These are phyloP conservation scores for Pilatotrama ljubarskyi DNA, from an alignment of 768 basidiomycete genomes.

Conservation along the genomic window DNA sequence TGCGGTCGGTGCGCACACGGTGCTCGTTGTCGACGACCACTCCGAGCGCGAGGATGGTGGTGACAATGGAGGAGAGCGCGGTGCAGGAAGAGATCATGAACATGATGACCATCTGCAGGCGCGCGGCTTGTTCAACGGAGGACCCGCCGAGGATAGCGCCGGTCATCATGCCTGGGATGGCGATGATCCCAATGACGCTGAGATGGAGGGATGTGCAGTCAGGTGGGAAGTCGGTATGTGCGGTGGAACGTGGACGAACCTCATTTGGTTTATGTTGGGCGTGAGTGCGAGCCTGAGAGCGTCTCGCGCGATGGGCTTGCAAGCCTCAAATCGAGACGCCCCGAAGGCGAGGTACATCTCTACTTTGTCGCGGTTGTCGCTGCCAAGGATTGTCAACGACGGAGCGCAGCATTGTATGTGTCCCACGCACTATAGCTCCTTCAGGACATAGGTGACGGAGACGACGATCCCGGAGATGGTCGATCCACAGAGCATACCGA, in stretches of 20 bases:
- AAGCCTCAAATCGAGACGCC: conserved; percentile 81
- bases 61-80: conserved; percentile 65
- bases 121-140: conserved; percentile 81
- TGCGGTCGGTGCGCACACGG: conserved; percentile 62
- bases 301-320: conserved; percentile 73
- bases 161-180: conserved; percentile 92
- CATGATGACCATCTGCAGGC: conserved; percentile 91
- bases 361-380: conserved; percentile 82
- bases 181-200: conserved; percentile 69
- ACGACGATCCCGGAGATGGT: conserved; percentile 78
- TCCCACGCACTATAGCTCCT: conserved; percentile 71
- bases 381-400: conserved; percentile 36
- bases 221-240: no score
- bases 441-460: conserved; percentile 66
- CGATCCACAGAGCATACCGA: conserved; percentile 85
- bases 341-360: conserved; percentile 88
- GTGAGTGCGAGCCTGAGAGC: conserved; percentile 79
- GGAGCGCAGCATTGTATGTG: background rate
- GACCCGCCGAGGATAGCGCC: conserved; percentile 88
- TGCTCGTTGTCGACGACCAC: conserved; percentile 70
- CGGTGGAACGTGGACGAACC: conserved; percentile 51
- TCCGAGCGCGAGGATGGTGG: conserved; percentile 58
- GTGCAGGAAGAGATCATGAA: conserved; percentile 87
- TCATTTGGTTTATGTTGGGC: conserved; percentile 86
- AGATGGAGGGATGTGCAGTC: conserved; percentile 30